Evolutionary conservation across 345 rosid species (phyloP), one percentile per base, ranked within the genome.

Genomic region (Lepidium sativum): DNA sequence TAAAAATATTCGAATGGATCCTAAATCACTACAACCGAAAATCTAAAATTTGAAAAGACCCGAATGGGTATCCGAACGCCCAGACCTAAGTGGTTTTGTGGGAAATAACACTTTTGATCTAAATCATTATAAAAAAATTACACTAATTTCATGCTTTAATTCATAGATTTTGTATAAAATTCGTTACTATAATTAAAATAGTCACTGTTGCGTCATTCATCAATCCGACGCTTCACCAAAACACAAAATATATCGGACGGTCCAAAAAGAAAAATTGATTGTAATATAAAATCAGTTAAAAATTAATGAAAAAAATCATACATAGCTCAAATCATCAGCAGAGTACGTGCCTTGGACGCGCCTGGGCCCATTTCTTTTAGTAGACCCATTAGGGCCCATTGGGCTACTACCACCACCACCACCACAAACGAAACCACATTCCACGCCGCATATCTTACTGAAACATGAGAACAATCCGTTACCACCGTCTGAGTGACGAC

Each of bases 371-470:
- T 37, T 27, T 65, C 57, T 63, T 35, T 56, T 63, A 50, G 67
- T 58, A 33, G 67, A 71, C 4, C 34, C 59, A 3, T 64, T 41
- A 1, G 8, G 6, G 1, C 0, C 18, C 40, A 16, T 4, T 4
- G 44, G 27, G 10, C 43, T 33, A 42, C 60, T 53, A 8, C 65
- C 51, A 16, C 91, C 51, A 16, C 91, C 60, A 4, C 80, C 48
- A 25, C 89, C 97, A 21, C 94, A 86, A 0, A 81, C 85, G 23
- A 89, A 82, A 60, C 91, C 79, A 72, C 87, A 84, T 18, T 89
- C 81, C 12, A 82, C 66, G 0, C 97, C 97, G 16, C 94, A 91
- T 0, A 86, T 66, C 9, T 75, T 82, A 42, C 96, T 70, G 17
- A 91, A 84, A 59, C 97, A 91, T 2, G 97, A 81, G 54, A 87